Evolutionary conservation across 371 early-diverging fungal genomes (phyloP).

Genomic region (Mortierella sp.): DNA sequence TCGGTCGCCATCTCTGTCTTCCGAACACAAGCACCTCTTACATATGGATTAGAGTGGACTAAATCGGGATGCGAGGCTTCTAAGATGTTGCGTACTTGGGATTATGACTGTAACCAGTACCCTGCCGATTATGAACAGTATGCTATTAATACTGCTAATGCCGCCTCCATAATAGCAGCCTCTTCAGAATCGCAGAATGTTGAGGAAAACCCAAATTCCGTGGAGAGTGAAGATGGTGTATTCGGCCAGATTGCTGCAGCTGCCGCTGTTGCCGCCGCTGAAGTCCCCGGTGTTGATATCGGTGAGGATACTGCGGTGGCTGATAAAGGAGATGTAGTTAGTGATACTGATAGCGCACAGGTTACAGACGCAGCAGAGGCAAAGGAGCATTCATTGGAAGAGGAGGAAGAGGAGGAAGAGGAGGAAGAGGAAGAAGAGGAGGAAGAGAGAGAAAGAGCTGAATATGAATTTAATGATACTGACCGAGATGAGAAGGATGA

Average conservation of each 20-base stretch:
- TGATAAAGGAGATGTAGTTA: not conserved
- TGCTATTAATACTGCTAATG: no score
- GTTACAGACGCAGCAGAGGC: not conserved
- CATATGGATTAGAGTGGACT: constrained; percentile 89
- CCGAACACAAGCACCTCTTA: constrained; percentile 78
- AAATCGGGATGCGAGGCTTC: constrained; percentile 72
- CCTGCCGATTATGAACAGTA: no score
- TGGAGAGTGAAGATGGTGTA: not conserved
- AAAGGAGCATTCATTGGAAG: not conserved
- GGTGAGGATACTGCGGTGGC: not conserved
- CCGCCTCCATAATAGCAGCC: no score
- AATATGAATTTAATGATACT: no score
- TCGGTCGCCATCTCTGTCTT: constrained; percentile 63
- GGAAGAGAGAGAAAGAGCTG: not conserved
- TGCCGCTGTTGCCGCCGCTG: not conserved
- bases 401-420: not conserved
- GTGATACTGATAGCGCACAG: not conserved
- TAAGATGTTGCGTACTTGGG: constrained; percentile 91
- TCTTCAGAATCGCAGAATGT: not conserved
- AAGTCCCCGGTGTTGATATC: not conserved
- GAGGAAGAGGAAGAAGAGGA: not conserved
- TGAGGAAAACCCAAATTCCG: not conserved
- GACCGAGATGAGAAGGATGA: no score
- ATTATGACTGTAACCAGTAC: constrained; percentile 72
- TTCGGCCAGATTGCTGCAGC: not conserved